phyloP scores from a whole-genome alignment of 148 eudicot genomes.

The Arbutus unedo region DNA sequence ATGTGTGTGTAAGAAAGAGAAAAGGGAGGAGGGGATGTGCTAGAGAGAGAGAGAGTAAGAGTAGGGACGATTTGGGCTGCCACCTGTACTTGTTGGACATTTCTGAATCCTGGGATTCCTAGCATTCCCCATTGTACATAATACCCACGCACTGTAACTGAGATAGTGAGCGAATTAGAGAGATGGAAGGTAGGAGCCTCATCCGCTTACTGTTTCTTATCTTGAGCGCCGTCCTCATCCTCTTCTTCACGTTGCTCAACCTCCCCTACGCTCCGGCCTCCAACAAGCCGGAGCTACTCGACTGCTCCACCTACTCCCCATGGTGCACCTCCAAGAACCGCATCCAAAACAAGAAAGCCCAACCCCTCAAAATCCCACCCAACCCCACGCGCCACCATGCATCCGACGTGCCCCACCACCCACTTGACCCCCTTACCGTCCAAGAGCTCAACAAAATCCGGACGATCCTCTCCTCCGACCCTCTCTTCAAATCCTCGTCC shows the following conservation, averaged over 20 bases:
- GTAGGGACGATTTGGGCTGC: no score
- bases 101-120: no score
- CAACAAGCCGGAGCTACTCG: slow-evolving; percentile 25
- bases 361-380: slow-evolving; percentile 18
- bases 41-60: no score
- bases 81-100: no score
- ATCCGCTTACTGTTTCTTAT: slow-evolving; percentile 41
- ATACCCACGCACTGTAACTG: no score
- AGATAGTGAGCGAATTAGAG: not conserved
- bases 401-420: slow-evolving; percentile 58
- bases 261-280: slow-evolving; percentile 36
- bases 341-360: slow-evolving; percentile 18
- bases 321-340: slow-evolving; percentile 41
- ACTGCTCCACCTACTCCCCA: slow-evolving; percentile 27
- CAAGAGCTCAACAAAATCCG: slow-evolving; percentile 54
- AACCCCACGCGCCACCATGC: slow-evolving; percentile 38
- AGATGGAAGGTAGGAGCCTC: slow-evolving; percentile 43
- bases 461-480: slow-evolving; percentile 42
- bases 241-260: slow-evolving; percentile 38
- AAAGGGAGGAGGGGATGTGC: no score
- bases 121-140: no score
- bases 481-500: slow-evolving; percentile 38
- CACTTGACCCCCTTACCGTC: slow-evolving; percentile 83
- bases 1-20: no score
- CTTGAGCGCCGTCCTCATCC: slow-evolving; percentile 34